Conservation (phyloP, 495 filamentous ascomycete genomes). For the Entonaema liquescens region DNA sequence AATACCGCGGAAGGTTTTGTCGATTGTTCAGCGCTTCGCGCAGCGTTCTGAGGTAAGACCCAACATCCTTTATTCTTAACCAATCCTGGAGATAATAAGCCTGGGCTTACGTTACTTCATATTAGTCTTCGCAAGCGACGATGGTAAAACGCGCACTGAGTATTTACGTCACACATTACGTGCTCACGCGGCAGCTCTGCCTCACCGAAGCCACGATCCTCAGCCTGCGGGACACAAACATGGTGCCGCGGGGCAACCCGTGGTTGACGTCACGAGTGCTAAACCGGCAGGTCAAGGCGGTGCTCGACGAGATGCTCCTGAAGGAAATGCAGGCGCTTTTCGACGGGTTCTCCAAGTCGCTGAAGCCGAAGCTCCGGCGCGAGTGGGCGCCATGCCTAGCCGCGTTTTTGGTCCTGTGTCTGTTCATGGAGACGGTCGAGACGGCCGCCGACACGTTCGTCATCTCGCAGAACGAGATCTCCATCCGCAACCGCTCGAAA, state of each 20-base stretch:
- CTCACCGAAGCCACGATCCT: slow-evolving; percentile 51
- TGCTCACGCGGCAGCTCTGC: slow-evolving; percentile 59
- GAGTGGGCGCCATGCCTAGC: slow-evolving; percentile 63
- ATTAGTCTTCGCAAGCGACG: slow-evolving; percentile 31
- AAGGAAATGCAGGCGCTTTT: slow-evolving; percentile 57
- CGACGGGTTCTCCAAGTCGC: slow-evolving; percentile 55
- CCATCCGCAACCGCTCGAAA: slow-evolving; percentile 42
- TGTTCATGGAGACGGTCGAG: slow-evolving; percentile 63
- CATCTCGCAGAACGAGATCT: slow-evolving; percentile 57
- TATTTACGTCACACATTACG: slow-evolving; percentile 62
- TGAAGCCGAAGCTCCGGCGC: slow-evolving; percentile 57
- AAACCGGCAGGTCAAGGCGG: slow-evolving; percentile 61
- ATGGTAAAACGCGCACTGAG: slow-evolving; percentile 57
- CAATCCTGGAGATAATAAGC: neutral
- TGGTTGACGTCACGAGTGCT: slow-evolving; percentile 60
- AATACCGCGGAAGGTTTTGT: slow-evolving; percentile 53
- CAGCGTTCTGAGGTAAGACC: slow-evolving; percentile 46
- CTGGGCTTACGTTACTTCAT: neutral
- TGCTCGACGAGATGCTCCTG: slow-evolving; percentile 58
- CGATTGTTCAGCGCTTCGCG: slow-evolving; percentile 54
- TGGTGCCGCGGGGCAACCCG: slow-evolving; percentile 49
- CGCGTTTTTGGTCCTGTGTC: slow-evolving; percentile 58
- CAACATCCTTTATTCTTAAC: neutral
- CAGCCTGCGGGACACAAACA: slow-evolving; percentile 45
- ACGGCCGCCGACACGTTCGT: slow-evolving; percentile 59